Evolutionary conservation across 257 asterid genomes (phyloP).

Genomic region (Lycium barbarum): DNA sequence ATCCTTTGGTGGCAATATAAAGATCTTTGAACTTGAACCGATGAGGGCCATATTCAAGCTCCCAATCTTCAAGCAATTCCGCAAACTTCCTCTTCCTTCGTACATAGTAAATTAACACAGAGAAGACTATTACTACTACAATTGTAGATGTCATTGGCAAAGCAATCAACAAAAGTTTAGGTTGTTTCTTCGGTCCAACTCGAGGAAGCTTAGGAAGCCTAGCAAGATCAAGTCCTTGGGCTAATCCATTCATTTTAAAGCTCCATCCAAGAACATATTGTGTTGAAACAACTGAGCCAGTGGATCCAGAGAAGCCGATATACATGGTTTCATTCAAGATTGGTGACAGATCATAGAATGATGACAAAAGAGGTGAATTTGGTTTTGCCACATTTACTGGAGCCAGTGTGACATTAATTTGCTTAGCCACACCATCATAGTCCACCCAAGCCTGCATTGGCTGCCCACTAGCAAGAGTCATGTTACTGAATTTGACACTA

Average conservation of each 20-base stretch:
- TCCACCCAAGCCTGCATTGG: slow-evolving; percentile 28
- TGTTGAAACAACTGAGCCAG: neutral
- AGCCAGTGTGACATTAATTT: slow-evolving; percentile 29
- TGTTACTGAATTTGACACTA: slow-evolving; percentile 14
- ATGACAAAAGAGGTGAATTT: neutral
- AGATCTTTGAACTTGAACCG: slow-evolving; percentile 55
- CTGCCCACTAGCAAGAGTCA: neutral
- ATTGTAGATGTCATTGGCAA: neutral
- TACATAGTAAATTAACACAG: slow-evolving; percentile 32
- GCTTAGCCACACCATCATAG: slow-evolving; percentile 20
- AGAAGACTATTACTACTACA: neutral
- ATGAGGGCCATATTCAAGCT: slow-evolving; percentile 17
- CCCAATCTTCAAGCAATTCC: slow-evolving; percentile 32
- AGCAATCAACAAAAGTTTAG: slow-evolving; percentile 11
- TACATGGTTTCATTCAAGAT: neutral
- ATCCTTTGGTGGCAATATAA: slow-evolving; percentile 51
- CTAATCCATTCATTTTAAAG: slow-evolving; percentile 6
- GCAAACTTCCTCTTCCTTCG: slow-evolving; percentile 50
- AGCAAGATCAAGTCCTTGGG: slow-evolving; percentile 26
- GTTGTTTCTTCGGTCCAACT: slow-evolving; percentile 18
- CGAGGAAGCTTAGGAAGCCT: slow-evolving; percentile 28
- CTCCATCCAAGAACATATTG: slow-evolving; percentile 30
- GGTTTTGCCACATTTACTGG: slow-evolving; percentile 12
- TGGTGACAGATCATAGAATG: slow-evolving; percentile 25
- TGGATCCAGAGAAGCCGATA: slow-evolving; percentile 28